Evolutionary conservation across 2,329 filamentous ascomycete species (phyloP), one percentile per base, ranked within the genome.

Genomic region (Sporothrix luriei): DNA sequence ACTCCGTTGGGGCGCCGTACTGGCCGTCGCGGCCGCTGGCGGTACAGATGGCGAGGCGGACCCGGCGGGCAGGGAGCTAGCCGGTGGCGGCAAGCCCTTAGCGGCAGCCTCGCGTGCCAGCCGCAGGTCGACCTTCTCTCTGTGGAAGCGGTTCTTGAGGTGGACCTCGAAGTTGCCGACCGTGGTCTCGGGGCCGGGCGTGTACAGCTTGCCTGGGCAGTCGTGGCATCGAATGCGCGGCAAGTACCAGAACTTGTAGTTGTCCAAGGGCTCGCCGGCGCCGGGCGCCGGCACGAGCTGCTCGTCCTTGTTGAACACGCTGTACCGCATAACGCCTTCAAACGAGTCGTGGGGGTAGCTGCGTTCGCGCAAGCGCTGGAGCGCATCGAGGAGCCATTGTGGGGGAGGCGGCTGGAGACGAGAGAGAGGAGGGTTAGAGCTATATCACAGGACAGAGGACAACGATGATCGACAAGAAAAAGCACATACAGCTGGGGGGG

Each of bases 141-240:
- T 87, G 78, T 99, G 95, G 67, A 85, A 83, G 55, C 91, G 87
- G 79, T 97, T 97, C 79, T 90, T 92, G 64, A 98, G 83, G 81
- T 99, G 95, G 1, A 96, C 88, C 80, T 97, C 92, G 73, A 99
- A 99, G 77, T 97, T 97, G 59, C 90, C 90, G 5, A 94, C 91
- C 2, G 93, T 93, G 78, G 87, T 91, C 29, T 90, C 92, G 0
- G 94, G 93, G 0, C 93, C 92, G 0, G 94, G 92, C 0, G 94
- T 97, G 79, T 99, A 99, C 13, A 97, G 83, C 79, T 97, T 98
- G 40, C 92, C 93, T 0, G 93, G 92, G 78, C 95, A 98, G 78
- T 99, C 95, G 61, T 90, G 87, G 78, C 95, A 99, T 70, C 92
- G 87, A 73, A 99, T 97, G 66, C 95, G 86, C 10, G 95, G 95